Base-by-base conservation (phyloP, 139 green algal species). In the Tetraselmis striata region DNA sequence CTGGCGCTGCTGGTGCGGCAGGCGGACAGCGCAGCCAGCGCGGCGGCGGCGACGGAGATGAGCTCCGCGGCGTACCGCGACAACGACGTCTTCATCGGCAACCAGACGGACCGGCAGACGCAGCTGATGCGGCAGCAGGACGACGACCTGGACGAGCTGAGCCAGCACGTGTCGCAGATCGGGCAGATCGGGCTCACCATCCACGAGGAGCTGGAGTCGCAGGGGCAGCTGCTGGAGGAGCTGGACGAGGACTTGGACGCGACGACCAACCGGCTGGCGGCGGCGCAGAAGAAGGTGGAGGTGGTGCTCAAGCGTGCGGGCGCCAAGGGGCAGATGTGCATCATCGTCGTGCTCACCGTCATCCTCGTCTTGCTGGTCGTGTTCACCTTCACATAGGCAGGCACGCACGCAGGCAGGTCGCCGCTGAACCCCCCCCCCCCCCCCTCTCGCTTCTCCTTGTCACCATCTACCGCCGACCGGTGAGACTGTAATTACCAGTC, bases 61-160 rank as follows among this genome's bases (percentile, higher is more conserved):
- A 75, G 82, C 2, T 75, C 79, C 27, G 88, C 89, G 1, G 76
- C 81, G 26, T 58, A 84, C 27, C 83, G 89, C 26, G 86, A 90
- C 26, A 97, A 96, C 76, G 90, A 94, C 29, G 77, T 80, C 18
- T 95, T 94, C 81, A 88, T 97, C 27, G 75, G 59, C 0, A 67
- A 74, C 1, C 90, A 97, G 78, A 81, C 77, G 1, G 87, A 91
- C 29, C 80, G 83, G 78, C 94, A 97, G 85, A 84, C 93, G 79
- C 76, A 92, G 25, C 82, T 97, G 27, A 88, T 97, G 58, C 86
- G 93, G 87, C 86, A 89, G 59, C 94, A 97, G 75, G 94, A 97
- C 82, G 79, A 93, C 29, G 84, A 93, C 2, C 75, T 97, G 59
- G 91, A 94, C 59, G 88, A 94, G 32, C 90, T 97, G 45, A 91